These are phyloP conservation scores for Monilinia fructicola DNA, from an alignment of 2,329 filamentous ascomycete genomes.

Conservation along the genomic window DNA sequence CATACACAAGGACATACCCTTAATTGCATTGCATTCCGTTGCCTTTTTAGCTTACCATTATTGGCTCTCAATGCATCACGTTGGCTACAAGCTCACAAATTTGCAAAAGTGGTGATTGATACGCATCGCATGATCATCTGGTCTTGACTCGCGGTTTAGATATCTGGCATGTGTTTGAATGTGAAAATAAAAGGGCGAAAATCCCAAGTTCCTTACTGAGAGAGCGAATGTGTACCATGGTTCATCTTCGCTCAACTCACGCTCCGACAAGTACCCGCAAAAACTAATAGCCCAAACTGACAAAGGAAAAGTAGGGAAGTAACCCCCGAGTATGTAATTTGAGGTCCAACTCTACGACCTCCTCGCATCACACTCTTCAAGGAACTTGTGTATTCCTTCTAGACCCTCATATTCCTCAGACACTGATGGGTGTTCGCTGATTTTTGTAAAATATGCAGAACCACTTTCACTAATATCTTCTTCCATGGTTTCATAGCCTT, in stretches of 20 bases:
- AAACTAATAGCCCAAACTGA: neutral
- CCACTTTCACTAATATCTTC: constrained; percentile 36
- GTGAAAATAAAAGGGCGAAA: neutral
- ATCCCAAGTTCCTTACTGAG: constrained; percentile 1
- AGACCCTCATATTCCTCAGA: constrained; percentile 55
- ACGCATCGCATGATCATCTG: neutral
- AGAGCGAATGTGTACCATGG: neutral
- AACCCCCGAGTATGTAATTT: neutral
- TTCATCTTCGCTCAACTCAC: constrained; percentile 6
- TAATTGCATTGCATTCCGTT: constrained; percentile 10
- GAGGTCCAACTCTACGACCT: neutral
- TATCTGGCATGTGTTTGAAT: neutral
- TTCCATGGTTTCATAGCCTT: constrained; percentile 38
- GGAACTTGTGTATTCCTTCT: constrained; percentile 65
- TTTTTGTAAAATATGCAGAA: constrained; percentile 37
- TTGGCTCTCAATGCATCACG: constrained; percentile 2
- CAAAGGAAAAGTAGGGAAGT: constrained; percentile 10
- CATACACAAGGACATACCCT: constrained; percentile 15
- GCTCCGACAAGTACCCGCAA: neutral
- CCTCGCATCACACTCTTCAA: constrained; percentile 58
- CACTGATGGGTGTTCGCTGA: constrained; percentile 44
- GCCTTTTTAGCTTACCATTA: neutral
- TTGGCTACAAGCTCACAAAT: neutral
- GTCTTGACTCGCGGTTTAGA: neutral
- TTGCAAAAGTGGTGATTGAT: neutral